These are phyloP conservation scores for Paraphoma chrysanthemicola DNA, from an alignment of 2,329 filamentous ascomycete species.

Conservation along the genomic window DNA sequence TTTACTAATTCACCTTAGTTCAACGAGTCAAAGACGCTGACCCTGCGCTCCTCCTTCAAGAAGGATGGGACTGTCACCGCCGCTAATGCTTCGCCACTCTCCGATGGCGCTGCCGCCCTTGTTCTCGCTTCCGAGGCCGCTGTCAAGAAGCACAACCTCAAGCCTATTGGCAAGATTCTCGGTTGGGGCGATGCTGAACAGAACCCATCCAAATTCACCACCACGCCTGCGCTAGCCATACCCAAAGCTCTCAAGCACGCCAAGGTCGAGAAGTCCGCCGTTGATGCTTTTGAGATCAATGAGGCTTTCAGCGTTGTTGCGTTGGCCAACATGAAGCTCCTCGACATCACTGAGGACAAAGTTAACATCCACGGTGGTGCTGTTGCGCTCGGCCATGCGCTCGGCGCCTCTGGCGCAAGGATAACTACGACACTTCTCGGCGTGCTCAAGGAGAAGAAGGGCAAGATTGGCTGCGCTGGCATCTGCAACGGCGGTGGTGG, in stretches of 20 bases:
- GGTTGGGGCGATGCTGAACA: constrained; percentile 96
- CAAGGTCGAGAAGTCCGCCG: constrained; percentile 74
- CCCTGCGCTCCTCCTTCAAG: constrained; percentile 77
- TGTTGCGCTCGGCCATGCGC: constrained; percentile 93
- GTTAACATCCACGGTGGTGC: constrained; percentile 96
- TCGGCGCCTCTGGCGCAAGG: constrained; percentile 91
- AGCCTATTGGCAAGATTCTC: constrained; percentile 93
- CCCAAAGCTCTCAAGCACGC: constrained; percentile 98
- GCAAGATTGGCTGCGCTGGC: constrained; percentile 89
- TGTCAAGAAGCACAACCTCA: constrained; percentile 88
- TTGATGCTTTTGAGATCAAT: constrained; percentile 99
- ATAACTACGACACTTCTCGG: constrained; percentile 90
- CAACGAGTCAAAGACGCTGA: constrained; percentile 59
- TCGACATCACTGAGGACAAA: constrained; percentile 79
- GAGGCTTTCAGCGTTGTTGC: constrained; percentile 98
- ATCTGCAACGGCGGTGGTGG: constrained; percentile 99
- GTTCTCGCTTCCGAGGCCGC: constrained; percentile 94
- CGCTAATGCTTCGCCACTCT: constrained; percentile 94
- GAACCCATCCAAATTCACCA: constrained; percentile 93
- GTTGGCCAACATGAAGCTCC: constrained; percentile 93
- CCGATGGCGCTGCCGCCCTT: constrained; percentile 90
- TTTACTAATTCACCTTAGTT: constrained; percentile 47
- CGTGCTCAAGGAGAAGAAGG: constrained; percentile 88
- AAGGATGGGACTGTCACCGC: constrained; percentile 89
- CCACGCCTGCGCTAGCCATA: constrained; percentile 89